Percentiles rank a stretch among this genome's conserved stretches.
Evolutionary conservation across 1,139 yeast genomes (phyloP).

Genomic region (Yamadazyma dushanensis): DNA sequence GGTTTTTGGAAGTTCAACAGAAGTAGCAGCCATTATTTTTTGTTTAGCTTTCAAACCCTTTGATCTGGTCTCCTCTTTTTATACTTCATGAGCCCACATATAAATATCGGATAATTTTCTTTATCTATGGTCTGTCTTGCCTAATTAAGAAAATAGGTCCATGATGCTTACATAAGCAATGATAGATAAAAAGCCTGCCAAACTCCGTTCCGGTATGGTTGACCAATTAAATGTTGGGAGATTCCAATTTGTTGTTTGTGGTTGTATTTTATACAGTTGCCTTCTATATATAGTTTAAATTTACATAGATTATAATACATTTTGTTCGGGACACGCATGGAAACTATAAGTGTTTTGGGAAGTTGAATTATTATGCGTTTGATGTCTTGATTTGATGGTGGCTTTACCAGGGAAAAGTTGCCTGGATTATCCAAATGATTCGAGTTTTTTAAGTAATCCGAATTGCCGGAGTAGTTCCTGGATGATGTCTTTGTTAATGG

Average conservation of each 20-base stretch:
- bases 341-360: slow-evolving; percentile 1
- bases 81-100: slow-evolving; percentile 1
- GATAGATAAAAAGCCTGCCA: not conserved
- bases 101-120: not conserved
- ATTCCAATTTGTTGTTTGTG: not conserved
- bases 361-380: too few relatives aligned
- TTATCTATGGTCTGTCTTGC: slow-evolving; percentile 15
- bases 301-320: not conserved
- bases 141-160: slow-evolving; percentile 9
- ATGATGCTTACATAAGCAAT: not conserved
- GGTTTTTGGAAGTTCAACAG: slow-evolving; percentile 13
- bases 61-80: too few relatives aligned
- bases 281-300: slow-evolving; percentile 5
- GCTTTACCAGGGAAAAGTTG: too few relatives aligned
- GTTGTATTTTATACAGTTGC: not conserved
- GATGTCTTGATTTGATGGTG: not conserved
- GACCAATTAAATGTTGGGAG: not conserved
- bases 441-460: slow-evolving; percentile 22
- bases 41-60: not conserved
- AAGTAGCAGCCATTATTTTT: slow-evolving; percentile 7
- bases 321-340: not conserved
- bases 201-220: not conserved
- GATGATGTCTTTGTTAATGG: slow-evolving; percentile 37
- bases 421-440: slow-evolving; percentile 1
- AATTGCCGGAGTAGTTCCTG: slow-evolving; percentile 41